Base-by-base conservation (phyloP, 805 yeast genomes). In the Cyberlindnera bimundalis region DNA sequence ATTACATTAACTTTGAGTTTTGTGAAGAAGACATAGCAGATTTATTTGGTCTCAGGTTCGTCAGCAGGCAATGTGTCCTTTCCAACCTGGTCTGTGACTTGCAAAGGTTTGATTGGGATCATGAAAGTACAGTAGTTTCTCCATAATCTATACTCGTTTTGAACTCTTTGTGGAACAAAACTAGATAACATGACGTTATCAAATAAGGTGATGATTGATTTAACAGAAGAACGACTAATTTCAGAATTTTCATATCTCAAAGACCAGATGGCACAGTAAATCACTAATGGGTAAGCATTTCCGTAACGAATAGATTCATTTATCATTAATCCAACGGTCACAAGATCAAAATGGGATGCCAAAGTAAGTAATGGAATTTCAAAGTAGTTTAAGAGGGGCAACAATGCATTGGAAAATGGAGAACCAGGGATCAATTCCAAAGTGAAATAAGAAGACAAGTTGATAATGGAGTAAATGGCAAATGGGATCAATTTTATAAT, bases 271-370 rank as follows among this genome's bases (percentile, higher is more conserved):
- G 64, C 58, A 2, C 46, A 26, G 46, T 66, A 69, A 23, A 67
- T 58, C 7, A 58, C 48, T 14, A 66, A 46, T 2, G 66, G 61
- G 45, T 64, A 67, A 3, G 53, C 48, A 9, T 61, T 59, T 0
- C 44, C 43, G 11, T 42, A 24, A 1, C 33, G 23, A n/a, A 42
- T 35, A 7, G 66, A 43, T 40, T 68, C 72, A 16, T 43, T 45
- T 7, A 51, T 20, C 35, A 70, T 47, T 3, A 58, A 24, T 1
- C 47, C 55, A 33, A 68, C 59, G 6, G 62, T 55, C 9, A 61
- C 43, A n/a, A 67, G 44, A 39, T 70, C 74, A 24, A 66, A 47
- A 40, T 64, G 65, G 0, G 71, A 68, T 1, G 73, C 69, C 10
- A 52, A 26, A 3, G 65, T 42, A 31, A 70, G 53, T 28, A 66